Base-by-base conservation (phyloP, 108 stramenopile genomes). In the Cyclotella cryptica region DNA sequence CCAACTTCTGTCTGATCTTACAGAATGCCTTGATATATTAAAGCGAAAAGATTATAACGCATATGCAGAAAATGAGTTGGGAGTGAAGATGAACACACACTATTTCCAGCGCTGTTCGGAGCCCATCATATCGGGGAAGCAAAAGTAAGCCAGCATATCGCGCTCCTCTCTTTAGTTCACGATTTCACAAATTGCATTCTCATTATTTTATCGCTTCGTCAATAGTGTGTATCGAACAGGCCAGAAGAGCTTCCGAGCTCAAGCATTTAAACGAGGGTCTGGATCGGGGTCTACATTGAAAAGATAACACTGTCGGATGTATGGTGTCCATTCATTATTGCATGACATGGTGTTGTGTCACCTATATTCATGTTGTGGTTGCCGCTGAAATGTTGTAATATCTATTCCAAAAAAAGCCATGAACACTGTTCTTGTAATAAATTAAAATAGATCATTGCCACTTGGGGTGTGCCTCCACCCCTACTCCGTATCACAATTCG, bases 41-140 rank as follows among this genome's bases (percentile, higher is more conserved):
- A 72, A 71, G n/a, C 47, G 46, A 44, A 71, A 57, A 24, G 44
- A 47, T 13, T 79, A 79, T 52, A 66, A 69, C 55, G 71, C 71
- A 21, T 79, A 72, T 40, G 71, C 61, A n/a, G 78, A 79, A 26
- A 79, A 79, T 67, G 78, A 79, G 30, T 24, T 79, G 19, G 78
- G 78, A 12, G 55, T 79, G 0, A 71, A 64, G 63, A 58, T 79
- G 66, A 69, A 71, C 28, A 12, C 65, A 28, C 74, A 75, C 53
- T 44, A 51, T 22, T 75, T 30, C 8, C 74, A 75, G 35, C 30
- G 74, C 41, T 75, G 74, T 52, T 75, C 74, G 22, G 53, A 75
- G 24, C 74, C 74, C 14, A 55, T 75, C 17, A 62, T 57, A 47
- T 39, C 68, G 18, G 74, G 74, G 22, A 75, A 75, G 55, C 43